Percentiles rank a stretch among this genome's conserved stretches.
These are phyloP conservation scores for Erythrobasidium hasegawianum DNA, from an alignment of 1,284 basidiomycete genomes.

Conservation along the genomic window DNA sequence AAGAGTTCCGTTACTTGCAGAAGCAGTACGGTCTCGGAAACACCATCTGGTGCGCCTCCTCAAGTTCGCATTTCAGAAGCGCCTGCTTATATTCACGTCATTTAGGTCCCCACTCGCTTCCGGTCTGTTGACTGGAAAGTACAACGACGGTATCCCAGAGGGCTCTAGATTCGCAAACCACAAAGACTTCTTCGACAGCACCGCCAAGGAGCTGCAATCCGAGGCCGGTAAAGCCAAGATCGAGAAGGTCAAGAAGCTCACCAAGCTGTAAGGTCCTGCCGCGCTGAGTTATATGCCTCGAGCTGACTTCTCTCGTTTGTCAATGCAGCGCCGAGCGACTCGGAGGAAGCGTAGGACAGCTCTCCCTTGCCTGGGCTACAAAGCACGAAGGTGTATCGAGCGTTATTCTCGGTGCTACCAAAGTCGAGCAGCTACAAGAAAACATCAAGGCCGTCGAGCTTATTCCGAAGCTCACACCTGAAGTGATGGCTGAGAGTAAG, in stretches of 20 bases:
- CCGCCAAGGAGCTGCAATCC: slow-evolving; percentile 48
- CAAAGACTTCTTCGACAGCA: slow-evolving; percentile 55
- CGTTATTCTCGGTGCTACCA: slow-evolving; percentile 62
- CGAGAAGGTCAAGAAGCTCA: slow-evolving; percentile 59
- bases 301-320: no score
- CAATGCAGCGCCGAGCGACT: slow-evolving; percentile 53
- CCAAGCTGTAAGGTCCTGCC: slow-evolving; percentile 54
- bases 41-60: slow-evolving; percentile 64
- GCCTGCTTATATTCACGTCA: no score
- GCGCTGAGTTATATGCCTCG: no score
- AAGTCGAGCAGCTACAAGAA: slow-evolving; percentile 58
- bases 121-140: slow-evolving; percentile 54
- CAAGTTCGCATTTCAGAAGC: no score
- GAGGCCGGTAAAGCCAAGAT: slow-evolving; percentile 51
- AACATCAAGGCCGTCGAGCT: slow-evolving; percentile 69
- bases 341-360: slow-evolving; percentile 58
- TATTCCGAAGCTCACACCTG: slow-evolving; percentile 64
- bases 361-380: slow-evolving; percentile 74
- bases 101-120: slow-evolving; percentile 60
- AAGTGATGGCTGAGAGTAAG: slow-evolving; percentile 55
- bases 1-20: slow-evolving; percentile 64
- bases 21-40: slow-evolving; percentile 62
- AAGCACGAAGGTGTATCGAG: slow-evolving; percentile 63
- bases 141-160: slow-evolving; percentile 55
- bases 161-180: slow-evolving; percentile 64